Evolutionary conservation across 352 stramenopile genomes (phyloP).

Genomic region (Globisporangium orthogonon): DNA sequence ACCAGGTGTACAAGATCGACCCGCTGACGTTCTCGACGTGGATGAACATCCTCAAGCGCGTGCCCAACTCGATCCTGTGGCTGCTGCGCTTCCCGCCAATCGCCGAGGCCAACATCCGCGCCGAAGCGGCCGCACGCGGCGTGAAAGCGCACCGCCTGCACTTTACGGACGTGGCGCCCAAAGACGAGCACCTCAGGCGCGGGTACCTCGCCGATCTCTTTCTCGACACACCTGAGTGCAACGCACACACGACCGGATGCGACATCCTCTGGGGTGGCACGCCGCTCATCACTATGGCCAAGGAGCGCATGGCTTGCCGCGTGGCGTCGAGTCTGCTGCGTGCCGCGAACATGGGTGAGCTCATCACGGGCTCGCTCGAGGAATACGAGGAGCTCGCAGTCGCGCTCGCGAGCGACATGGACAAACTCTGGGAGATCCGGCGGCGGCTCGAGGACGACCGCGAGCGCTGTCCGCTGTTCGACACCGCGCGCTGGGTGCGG

Average conservation of each 20-base stretch:
- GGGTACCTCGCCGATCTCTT: conserved; percentile 89
- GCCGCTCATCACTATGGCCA: conserved; percentile 88
- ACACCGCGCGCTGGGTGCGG: conserved; percentile 70
- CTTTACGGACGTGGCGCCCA: conserved; percentile 84
- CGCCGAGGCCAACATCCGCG: conserved; percentile 80
- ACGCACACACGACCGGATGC: conserved; percentile 89
- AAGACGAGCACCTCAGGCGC: conserved; percentile 89
- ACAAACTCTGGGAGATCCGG: conserved; percentile 74
- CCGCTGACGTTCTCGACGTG: conserved; percentile 87
- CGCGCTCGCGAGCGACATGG: conserved; percentile 79
- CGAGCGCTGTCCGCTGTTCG: conserved; percentile 66
- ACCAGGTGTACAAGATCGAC: conserved; percentile 95
- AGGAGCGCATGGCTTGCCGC: conserved; percentile 87
- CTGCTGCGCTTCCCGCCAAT: conserved; percentile 84
- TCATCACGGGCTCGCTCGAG: conserved; percentile 68
- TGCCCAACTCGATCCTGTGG: conserved; percentile 90
- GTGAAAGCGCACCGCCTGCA: conserved; percentile 61
- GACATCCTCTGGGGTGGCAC: conserved; percentile 91
- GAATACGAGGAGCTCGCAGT: conserved; percentile 92
- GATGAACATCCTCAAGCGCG: conserved; percentile 91
- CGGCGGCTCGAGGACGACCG: conserved; percentile 65
- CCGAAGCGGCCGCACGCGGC: conserved; percentile 68
- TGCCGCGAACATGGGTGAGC: conserved; percentile 66
- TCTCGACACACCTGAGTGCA: conserved; percentile 89
- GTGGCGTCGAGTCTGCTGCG: conserved; percentile 86